Conservation (phyloP, 441 rosid species). For the Bocquillonia castaneifolia region DNA sequence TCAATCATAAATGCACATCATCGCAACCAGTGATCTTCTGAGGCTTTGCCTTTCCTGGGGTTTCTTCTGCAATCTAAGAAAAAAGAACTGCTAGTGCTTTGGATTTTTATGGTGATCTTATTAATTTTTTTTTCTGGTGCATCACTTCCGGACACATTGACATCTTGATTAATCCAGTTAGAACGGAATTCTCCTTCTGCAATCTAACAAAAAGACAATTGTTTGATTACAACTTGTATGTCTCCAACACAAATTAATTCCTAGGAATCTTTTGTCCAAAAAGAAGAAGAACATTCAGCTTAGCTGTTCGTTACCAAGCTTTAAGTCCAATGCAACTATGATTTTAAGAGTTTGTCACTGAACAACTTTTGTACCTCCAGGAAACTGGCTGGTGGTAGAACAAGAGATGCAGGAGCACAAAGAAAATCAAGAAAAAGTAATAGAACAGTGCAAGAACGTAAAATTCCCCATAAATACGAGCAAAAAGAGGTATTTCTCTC, state of each 20-base stretch:
- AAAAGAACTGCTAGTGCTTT: background rate
- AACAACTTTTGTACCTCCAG: slow-evolving; percentile 36
- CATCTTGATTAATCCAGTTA: no score
- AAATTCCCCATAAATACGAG: slow-evolving; percentile 27
- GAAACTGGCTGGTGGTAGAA: slow-evolving; percentile 47
- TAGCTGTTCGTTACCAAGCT: no score
- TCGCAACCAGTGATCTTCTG: background rate
- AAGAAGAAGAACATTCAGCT: no score
- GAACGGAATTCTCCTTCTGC: no score
- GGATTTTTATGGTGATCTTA: background rate
- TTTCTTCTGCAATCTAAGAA: background rate
- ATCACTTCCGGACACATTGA: no score
- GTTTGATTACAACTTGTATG: background rate
- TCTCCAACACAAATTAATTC: background rate
- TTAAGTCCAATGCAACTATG: background rate
- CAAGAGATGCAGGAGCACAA: slow-evolving; percentile 40
- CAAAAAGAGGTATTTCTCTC: slow-evolving; percentile 41
- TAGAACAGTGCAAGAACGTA: slow-evolving; percentile 38
- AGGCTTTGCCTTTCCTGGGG: background rate
- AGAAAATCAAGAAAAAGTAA: slow-evolving; percentile 44
- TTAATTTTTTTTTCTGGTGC: background rate
- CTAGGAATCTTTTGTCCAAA: background rate
- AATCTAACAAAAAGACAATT: no score
- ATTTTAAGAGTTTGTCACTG: background rate
- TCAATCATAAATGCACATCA: background rate